These are phyloP conservation scores for Monilinia polystroma DNA, from an alignment of 2,329 filamentous ascomycete genomes.

Conservation along the genomic window DNA sequence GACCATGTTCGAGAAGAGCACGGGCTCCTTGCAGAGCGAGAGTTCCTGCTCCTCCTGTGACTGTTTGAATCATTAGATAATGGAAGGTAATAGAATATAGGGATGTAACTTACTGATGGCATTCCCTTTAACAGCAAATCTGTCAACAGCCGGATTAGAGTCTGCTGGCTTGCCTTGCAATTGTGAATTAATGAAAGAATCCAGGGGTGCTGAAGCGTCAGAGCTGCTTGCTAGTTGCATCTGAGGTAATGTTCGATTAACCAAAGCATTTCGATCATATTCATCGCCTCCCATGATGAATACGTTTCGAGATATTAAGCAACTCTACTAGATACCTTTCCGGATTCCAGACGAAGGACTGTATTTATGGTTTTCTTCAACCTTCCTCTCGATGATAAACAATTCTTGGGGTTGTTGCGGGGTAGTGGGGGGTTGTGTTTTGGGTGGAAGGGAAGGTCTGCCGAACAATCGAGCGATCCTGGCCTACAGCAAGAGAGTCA, in stretches of 20 bases:
- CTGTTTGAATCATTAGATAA: constrained; percentile 18
- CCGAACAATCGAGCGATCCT: not conserved
- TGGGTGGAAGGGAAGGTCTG: not conserved
- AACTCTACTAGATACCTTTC: not conserved
- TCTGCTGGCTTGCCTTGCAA: not conserved
- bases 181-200: not conserved
- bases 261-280: constrained; percentile 15
- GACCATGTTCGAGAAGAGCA: constrained; percentile 68
- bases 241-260: constrained; percentile 17
- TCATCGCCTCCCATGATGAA: constrained; percentile 14
- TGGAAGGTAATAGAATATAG: not conserved
- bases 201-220: not conserved
- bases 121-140: constrained; percentile 22
- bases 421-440: not conserved
- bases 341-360: not conserved
- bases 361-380: not conserved
- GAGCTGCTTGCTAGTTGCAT: constrained; percentile 18
- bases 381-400: not conserved
- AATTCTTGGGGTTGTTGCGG: not conserved
- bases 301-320: not conserved
- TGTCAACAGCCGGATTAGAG: not conserved
- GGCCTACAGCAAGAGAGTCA: not conserved
- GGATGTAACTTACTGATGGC: constrained; percentile 6
- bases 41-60: constrained; percentile 67
- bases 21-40: constrained; percentile 57